Conservation (phyloP, 306 rosid genomes). For the Trifolium repens region DNA sequence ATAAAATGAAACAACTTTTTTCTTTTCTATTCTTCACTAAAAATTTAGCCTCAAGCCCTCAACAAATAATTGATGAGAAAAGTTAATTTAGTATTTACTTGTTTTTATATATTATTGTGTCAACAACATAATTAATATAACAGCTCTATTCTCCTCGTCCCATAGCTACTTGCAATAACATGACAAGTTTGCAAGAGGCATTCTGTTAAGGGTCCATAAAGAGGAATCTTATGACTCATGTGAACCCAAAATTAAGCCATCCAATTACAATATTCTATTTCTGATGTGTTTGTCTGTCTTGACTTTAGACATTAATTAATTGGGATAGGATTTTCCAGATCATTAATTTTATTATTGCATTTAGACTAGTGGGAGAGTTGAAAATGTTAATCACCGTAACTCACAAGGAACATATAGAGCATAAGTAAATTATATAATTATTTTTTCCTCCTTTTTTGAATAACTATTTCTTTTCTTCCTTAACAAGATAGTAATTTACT, state of each 20-base stretch:
- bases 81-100: background rate
- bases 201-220: slow-evolving; percentile 40
- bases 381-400: slow-evolving; percentile 40
- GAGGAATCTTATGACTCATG: slow-evolving; percentile 47
- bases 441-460: background rate
- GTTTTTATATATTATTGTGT: background rate
- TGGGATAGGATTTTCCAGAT: slow-evolving; percentile 36
- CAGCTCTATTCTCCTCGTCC: slow-evolving; percentile 16
- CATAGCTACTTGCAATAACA: slow-evolving; percentile 34
- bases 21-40: background rate
- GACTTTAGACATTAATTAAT: slow-evolving; percentile 39
- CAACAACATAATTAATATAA: slow-evolving; percentile 18
- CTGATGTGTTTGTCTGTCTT: slow-evolving; percentile 24
- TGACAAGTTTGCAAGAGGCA: slow-evolving; percentile 49
- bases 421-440: background rate
- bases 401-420: slow-evolving; percentile 11
- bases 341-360: slow-evolving; percentile 42
- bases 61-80: background rate
- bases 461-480: slow-evolving; percentile 9
- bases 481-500: background rate
- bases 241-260: slow-evolving; percentile 40
- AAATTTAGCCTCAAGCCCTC: background rate
- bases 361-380: slow-evolving; percentile 33
- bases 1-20: background rate
- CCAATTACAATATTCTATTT: slow-evolving; percentile 38